A percentile compares a stretch with the other conserved stretches of the same genome.
phyloP scores from a whole-genome alignment of 1,284 basidiomycete species.

The Ustilago curta region DNA sequence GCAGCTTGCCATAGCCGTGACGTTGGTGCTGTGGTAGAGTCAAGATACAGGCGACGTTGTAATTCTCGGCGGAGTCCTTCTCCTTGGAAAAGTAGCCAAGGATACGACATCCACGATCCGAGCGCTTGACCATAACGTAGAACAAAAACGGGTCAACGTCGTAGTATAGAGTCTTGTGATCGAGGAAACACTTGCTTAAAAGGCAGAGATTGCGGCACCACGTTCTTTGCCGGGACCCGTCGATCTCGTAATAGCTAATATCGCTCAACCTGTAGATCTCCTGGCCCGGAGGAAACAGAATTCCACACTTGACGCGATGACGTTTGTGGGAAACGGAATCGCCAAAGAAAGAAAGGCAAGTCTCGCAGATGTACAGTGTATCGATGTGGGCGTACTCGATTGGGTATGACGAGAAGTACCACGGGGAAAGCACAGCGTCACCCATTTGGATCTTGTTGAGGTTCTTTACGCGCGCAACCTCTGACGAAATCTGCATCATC shows the following conservation, averaged over 20 bases:
- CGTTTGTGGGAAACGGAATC: conserved; percentile 70
- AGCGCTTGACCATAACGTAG: conserved; percentile 94
- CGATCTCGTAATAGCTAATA: conserved; percentile 98
- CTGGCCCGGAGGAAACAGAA: conserved; percentile 97
- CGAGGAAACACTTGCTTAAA: conserved; percentile 96
- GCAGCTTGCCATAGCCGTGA: conserved; percentile 90
- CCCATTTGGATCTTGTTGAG: conserved; percentile 96
- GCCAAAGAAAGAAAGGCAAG: conserved; percentile 75
- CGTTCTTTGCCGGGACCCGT: conserved; percentile 93
- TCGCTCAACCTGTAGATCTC: too few species aligned
- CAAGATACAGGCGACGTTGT: conserved; percentile 98
- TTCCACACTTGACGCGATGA: conserved; percentile 89
- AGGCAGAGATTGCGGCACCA: conserved; percentile 98
- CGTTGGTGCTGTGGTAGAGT: conserved; percentile 98
- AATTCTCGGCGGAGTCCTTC: conserved; percentile 96
- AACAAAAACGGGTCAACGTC: conserved; percentile 99
- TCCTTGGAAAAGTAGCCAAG: conserved; percentile 99
- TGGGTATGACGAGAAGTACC: conserved; percentile 99
- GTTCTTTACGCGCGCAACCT: conserved; percentile 98
- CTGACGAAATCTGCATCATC: conserved; percentile 98
- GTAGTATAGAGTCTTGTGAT: conserved; percentile 99
- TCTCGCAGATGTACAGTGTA: conserved; percentile 96
- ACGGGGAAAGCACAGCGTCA: too few species aligned
- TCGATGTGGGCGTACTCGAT: conserved; percentile 96
- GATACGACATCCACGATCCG: conserved; percentile 90